Evolutionary conservation across 2,329 filamentous ascomycete genomes (phyloP).

Genomic region (Ophiostoma quercus): DNA sequence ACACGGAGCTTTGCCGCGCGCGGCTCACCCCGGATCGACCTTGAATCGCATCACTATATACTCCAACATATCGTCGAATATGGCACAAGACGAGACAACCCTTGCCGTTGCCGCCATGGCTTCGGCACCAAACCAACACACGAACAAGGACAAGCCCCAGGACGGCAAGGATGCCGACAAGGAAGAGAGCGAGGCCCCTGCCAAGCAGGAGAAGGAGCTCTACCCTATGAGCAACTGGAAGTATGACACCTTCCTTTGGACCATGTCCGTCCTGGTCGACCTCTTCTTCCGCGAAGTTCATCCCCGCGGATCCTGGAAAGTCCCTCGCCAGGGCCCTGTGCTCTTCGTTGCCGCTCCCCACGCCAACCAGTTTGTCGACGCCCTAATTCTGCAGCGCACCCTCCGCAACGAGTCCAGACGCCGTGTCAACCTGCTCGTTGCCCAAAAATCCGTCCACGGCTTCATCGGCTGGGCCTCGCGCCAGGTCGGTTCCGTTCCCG

Average conservation of each 20-base stretch:
- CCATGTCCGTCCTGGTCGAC: slow-evolving; percentile 78
- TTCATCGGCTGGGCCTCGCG: slow-evolving; percentile 86
- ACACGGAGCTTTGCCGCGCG: neutral
- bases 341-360: slow-evolving; percentile 96
- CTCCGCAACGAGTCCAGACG: slow-evolving; percentile 81
- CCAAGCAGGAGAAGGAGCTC: slow-evolving; percentile 40
- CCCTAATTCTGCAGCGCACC: slow-evolving; percentile 85
- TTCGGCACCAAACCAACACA: slow-evolving; percentile 20
- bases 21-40: neutral
- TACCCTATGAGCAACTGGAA: slow-evolving; percentile 68
- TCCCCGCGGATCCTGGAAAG: slow-evolving; percentile 89
- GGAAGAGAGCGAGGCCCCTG: slow-evolving; percentile 24
- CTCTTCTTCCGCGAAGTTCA: slow-evolving; percentile 98
- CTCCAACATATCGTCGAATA: neutral
- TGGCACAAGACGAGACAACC: slow-evolving; percentile 22
- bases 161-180: slow-evolving; percentile 22
- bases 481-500: slow-evolving; percentile 84
- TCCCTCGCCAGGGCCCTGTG: slow-evolving; percentile 80
- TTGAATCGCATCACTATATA: neutral
- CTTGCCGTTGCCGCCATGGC: slow-evolving; percentile 23
- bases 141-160: neutral
- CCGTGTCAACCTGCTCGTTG: slow-evolving; percentile 86
- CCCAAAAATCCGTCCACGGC: slow-evolving; percentile 89
- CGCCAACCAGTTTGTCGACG: slow-evolving; percentile 98
- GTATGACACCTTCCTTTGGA: slow-evolving; percentile 73